A percentile compares a stretch with the other conserved stretches of the same genome.
These are phyloP conservation scores for Aspergillus baeticus DNA, from an alignment of 495 filamentous ascomycete genomes.

Conservation along the genomic window DNA sequence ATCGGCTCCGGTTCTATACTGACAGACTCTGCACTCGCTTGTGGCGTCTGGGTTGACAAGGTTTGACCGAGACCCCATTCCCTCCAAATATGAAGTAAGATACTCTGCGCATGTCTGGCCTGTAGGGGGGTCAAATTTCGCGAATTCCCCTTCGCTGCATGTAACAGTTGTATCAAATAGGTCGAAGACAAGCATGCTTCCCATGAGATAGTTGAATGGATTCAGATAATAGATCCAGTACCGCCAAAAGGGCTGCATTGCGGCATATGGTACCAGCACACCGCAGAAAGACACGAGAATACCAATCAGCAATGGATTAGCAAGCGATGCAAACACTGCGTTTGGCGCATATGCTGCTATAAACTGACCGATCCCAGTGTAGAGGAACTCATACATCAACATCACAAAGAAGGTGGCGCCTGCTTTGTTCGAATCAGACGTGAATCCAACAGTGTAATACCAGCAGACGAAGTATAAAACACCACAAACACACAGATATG, in stretches of 20 bases:
- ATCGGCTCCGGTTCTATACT: slow-evolving; percentile 37
- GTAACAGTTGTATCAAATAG: slow-evolving; percentile 54
- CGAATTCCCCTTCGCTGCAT: slow-evolving; percentile 58
- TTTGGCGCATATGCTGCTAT: slow-evolving; percentile 58
- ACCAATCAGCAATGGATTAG: slow-evolving; percentile 56
- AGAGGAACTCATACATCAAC: slow-evolving; percentile 53
- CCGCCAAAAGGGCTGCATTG: slow-evolving; percentile 58
- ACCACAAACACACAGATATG: slow-evolving; percentile 50
- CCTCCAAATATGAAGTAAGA: slow-evolving; percentile 46
- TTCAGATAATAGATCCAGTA: slow-evolving; percentile 79
- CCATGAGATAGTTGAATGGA: slow-evolving; percentile 69
- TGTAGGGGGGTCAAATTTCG: slow-evolving; percentile 53
- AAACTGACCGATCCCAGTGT: slow-evolving; percentile 62
- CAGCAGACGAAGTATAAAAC: slow-evolving; percentile 51
- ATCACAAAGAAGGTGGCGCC: slow-evolving; percentile 57
- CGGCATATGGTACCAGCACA: slow-evolving; percentile 48
- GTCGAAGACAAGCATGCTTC: slow-evolving; percentile 54
- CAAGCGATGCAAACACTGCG: slow-evolving; percentile 53
- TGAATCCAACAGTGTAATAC: slow-evolving; percentile 48
- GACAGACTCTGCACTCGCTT: slow-evolving; percentile 58
- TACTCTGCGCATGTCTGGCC: slow-evolving; percentile 55
- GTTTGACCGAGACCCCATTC: slow-evolving; percentile 46
- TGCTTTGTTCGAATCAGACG: slow-evolving; percentile 39
- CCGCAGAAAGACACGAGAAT: slow-evolving; percentile 60
- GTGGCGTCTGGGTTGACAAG: slow-evolving; percentile 55